Conservation (phyloP, 352 stramenopile genomes). For the Globisporangium spinosum region DNA sequence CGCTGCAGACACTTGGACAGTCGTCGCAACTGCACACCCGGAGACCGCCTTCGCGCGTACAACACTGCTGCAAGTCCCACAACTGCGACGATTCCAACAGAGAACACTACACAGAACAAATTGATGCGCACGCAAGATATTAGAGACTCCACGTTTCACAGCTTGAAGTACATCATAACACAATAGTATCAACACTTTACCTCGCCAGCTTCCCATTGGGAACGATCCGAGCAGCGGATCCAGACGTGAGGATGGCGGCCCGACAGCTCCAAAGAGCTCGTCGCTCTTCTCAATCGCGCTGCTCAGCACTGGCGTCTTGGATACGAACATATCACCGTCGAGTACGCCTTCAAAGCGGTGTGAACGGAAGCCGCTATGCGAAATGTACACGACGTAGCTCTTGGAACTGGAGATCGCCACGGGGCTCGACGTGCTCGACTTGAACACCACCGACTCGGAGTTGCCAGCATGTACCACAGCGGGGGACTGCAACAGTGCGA, state of each 20-base stretch:
- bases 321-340: conserved; percentile 32
- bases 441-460: conserved; percentile 27
- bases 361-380: conserved; percentile 49
- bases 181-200: conserved; percentile 22
- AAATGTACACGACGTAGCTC: conserved; percentile 55
- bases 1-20: conserved; percentile 14
- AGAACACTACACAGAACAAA: conserved; percentile 33
- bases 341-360: conserved; percentile 50
- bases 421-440: conserved; percentile 22
- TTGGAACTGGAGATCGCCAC: conserved; percentile 23
- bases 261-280: conserved; percentile 30
- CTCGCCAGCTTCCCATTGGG: conserved; percentile 50
- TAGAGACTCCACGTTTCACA: too few species aligned
- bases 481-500: conserved; percentile 32
- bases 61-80: conserved; percentile 47
- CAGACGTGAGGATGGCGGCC: conserved; percentile 22
- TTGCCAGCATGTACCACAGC: conserved; percentile 29
- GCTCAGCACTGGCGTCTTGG: conserved; percentile 11
- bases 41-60: conserved; percentile 50
- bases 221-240: conserved; percentile 36
- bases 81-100: conserved; percentile 39
- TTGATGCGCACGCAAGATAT: background rate
- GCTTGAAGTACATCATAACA: background rate
- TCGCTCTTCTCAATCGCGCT: conserved; percentile 20
- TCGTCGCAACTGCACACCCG: conserved; percentile 16